A percentile compares a stretch with the other conserved stretches of the same genome.
These are phyloP conservation scores for Lodderomyces pseudojiufengensis DNA, from an alignment of 1,139 yeast genomes.

Conservation along the genomic window DNA sequence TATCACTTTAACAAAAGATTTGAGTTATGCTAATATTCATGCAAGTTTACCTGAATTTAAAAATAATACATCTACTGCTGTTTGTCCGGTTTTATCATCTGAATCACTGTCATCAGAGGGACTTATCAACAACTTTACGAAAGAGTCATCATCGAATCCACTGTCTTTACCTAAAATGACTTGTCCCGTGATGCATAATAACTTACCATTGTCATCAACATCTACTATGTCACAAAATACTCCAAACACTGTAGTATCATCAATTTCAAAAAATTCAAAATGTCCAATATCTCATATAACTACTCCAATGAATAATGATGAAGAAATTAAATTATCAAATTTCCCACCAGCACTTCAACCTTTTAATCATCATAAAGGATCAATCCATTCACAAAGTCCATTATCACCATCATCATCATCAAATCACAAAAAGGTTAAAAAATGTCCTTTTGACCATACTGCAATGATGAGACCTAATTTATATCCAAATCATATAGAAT, in stretches of 20 bases:
- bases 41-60: conserved; percentile 30
- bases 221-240: background rate
- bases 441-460: conserved; percentile 35
- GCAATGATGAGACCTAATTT: conserved; percentile 16
- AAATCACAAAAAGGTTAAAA: conserved; percentile 16
- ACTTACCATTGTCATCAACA: background rate
- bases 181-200: conserved; percentile 3
- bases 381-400: conserved; percentile 1
- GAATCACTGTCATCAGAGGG: background rate
- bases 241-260: background rate
- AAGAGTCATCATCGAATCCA: background rate
- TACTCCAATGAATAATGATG: conserved; percentile 20
- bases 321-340: conserved; percentile 9
- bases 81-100: conserved; percentile 13
- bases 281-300: conserved; percentile 34
- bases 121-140: no score
- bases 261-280: conserved; percentile 15
- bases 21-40: conserved; percentile 36
- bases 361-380: no score
- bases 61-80: conserved; percentile 6
- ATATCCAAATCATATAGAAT: conserved; percentile 21
- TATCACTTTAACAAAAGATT: conserved; percentile 31
- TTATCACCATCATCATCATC: background rate
- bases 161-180: background rate
- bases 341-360: conserved; percentile 5